Conservation (phyloP, 2,329 filamentous ascomycete genomes). For the Nemania bipapillata region DNA sequence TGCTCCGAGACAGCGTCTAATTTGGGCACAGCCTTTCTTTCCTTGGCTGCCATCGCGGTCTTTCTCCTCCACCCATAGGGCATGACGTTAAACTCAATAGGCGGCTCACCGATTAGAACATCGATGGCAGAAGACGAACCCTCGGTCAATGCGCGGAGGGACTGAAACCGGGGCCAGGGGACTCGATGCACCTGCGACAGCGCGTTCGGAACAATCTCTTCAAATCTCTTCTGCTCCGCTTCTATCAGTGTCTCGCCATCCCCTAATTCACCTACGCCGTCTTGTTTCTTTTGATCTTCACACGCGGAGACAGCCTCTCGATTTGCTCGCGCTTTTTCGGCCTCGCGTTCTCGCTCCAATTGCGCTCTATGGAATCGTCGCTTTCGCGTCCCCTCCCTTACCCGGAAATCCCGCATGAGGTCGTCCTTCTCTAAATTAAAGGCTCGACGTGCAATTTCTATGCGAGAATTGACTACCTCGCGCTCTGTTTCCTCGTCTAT, state of each 20-base stretch:
- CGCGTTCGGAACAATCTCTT: background rate
- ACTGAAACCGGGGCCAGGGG: background rate
- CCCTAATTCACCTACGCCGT: background rate
- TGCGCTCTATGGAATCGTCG: background rate
- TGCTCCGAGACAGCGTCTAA: background rate
- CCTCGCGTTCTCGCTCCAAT: background rate
- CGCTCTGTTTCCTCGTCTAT: background rate
- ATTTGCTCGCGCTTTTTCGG: too few relatives aligned
- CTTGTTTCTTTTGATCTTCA: background rate
- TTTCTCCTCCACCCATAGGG: background rate
- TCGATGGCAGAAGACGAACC: background rate
- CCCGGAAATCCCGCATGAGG: background rate
- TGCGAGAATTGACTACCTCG: background rate
- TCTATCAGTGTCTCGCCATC: background rate
- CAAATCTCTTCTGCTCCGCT: background rate
- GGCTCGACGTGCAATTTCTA: background rate
- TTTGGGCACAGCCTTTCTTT: background rate
- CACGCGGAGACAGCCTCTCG: too few relatives aligned
- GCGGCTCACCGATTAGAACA: slow-evolving; percentile 5
- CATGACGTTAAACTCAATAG: background rate
- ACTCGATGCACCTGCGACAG: background rate
- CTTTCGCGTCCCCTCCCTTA: background rate
- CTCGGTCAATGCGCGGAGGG: background rate
- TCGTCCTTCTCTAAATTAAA: background rate
- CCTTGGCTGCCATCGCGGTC: background rate